Conservation (phyloP, 2,329 filamentous ascomycete genomes). For the Curvularia sp. region DNA sequence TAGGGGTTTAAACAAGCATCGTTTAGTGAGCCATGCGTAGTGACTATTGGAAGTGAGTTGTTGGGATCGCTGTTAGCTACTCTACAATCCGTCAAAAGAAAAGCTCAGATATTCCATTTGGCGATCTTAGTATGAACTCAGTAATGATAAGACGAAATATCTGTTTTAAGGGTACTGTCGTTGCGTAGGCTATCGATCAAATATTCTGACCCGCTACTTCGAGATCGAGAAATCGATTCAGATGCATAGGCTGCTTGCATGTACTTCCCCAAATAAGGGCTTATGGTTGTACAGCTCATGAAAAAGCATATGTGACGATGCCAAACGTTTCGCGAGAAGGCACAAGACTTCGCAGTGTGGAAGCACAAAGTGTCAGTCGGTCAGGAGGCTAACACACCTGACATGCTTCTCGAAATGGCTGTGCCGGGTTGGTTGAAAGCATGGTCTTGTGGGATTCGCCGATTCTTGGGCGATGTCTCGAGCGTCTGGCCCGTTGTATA, state of each 20-base stretch:
- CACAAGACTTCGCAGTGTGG: not conserved
- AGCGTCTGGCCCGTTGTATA: constrained; percentile 6
- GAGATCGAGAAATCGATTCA: not conserved
- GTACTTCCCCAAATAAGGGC: not conserved
- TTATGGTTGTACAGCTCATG: not conserved
- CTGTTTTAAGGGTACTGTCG: not conserved
- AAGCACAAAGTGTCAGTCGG: not conserved
- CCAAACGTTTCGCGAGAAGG: not conserved
- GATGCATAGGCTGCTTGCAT: not conserved
- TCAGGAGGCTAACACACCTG: not conserved
- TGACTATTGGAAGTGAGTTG: not conserved
- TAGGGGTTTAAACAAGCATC: not conserved
- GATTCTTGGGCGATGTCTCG: constrained; percentile 1
- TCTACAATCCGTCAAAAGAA: not conserved
- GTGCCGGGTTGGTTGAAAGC: not conserved
- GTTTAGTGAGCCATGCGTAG: not conserved
- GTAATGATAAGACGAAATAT: not conserved
- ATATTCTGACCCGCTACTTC: not conserved
- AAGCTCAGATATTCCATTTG: not conserved
- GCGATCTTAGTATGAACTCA: not conserved
- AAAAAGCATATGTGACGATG: not conserved
- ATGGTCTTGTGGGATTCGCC: constrained; percentile 2
- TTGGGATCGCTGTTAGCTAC: not conserved
- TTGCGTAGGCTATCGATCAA: not conserved
- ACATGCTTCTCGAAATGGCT: not conserved